Percentiles rank a stretch among this genome's conserved stretches.
phyloP scores from a whole-genome alignment of 768 basidiomycete genomes.

The Lactarius evosmus region DNA sequence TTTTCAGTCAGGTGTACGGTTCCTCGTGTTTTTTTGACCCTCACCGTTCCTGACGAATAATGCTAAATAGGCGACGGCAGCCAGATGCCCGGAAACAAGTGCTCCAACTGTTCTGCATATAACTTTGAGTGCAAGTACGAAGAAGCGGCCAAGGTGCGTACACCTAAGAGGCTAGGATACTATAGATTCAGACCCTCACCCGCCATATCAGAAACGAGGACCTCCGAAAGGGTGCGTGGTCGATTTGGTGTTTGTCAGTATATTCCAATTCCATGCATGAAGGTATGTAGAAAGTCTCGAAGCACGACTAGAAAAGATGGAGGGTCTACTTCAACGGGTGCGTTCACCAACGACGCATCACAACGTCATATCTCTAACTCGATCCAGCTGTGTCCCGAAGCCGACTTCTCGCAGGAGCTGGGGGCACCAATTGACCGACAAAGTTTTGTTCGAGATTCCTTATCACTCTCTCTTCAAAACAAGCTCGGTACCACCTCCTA shows the following conservation, averaged over 20 bases:
- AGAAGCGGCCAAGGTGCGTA: constrained; percentile 60
- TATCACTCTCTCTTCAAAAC: constrained; percentile 24
- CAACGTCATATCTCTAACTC: neutral
- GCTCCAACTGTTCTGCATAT: constrained; percentile 60
- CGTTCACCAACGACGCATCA: constrained; percentile 20
- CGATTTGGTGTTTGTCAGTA: neutral
- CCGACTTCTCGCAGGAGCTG: constrained; percentile 57
- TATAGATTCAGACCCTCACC: neutral
- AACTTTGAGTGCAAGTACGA: constrained; percentile 63
- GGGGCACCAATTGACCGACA: constrained; percentile 45
- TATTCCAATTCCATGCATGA: neutral
- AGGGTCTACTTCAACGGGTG: constrained; percentile 38
- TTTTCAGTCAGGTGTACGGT: constrained; percentile 60
- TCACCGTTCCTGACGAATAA: neutral
- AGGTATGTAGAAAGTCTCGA: constrained; percentile 42
- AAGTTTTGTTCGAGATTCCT: constrained; percentile 31
- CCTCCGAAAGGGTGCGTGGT: constrained; percentile 55
- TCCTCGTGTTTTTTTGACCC: neutral
- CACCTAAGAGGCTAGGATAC: neutral
- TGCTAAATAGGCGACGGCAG: constrained; percentile 58
- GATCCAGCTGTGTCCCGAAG: constrained; percentile 59
- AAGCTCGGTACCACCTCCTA: constrained; percentile 12
- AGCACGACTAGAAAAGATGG: constrained; percentile 45
- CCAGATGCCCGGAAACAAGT: constrained; percentile 58
- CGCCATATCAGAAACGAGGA: constrained; percentile 45